Evolutionary conservation across 768 basidiomycete species (phyloP).

Genomic region (Mycena maculata): DNA sequence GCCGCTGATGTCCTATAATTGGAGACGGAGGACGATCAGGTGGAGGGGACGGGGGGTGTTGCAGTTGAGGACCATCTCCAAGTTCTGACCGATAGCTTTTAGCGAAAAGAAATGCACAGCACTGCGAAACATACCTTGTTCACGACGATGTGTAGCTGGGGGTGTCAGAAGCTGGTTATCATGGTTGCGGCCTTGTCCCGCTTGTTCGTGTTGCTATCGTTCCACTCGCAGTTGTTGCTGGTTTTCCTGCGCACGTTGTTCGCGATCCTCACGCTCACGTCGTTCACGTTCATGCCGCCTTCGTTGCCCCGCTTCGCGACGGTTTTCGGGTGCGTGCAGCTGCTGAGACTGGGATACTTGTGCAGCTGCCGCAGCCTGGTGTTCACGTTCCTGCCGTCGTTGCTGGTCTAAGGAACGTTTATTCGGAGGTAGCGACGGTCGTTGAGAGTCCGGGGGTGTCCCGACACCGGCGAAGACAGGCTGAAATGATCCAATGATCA

Average conservation of each 20-base stretch:
- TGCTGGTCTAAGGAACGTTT: not conserved
- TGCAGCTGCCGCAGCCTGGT: not conserved
- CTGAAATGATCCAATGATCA: not conserved
- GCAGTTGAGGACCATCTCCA: no score
- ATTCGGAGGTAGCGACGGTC: not conserved
- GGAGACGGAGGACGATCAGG: not conserved
- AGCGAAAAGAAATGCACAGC: not conserved
- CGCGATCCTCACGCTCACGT: conserved; percentile 2
- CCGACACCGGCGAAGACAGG: not conserved
- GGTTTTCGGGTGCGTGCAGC: not conserved
- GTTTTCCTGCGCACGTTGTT: not conserved
- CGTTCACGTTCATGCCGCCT: not conserved
- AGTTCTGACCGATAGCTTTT: no score
- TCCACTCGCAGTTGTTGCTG: no score
- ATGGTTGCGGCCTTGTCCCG: no score
- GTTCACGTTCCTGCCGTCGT: not conserved
- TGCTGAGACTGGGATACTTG: not conserved
- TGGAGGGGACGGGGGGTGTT: no score
- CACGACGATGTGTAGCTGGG: not conserved
- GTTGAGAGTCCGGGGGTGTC: not conserved
- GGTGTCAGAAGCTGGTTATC: not conserved
- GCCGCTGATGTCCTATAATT: not conserved
- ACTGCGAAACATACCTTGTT: not conserved
- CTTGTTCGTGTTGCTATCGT: no score
- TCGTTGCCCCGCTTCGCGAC: not conserved